These are phyloP conservation scores for Kitagawia praeruptora DNA, from an alignment of 129 eudicot species.

Conservation along the genomic window DNA sequence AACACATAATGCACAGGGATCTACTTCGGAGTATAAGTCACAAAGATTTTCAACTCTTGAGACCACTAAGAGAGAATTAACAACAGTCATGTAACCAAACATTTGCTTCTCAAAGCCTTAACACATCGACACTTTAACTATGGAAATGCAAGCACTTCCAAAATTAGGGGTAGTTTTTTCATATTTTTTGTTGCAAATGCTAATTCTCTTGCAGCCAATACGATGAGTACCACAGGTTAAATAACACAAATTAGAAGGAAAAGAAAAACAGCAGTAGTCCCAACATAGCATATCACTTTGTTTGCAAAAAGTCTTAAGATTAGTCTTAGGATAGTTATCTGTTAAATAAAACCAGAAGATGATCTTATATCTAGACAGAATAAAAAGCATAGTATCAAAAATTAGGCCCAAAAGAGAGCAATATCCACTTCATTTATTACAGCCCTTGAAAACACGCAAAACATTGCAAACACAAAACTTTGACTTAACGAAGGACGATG, in stretches of 20 bases:
- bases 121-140: background rate
- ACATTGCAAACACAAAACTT: background rate
- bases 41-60: background rate
- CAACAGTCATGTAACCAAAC: background rate
- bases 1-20: background rate
- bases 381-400: background rate
- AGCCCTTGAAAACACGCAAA: background rate
- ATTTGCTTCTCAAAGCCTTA: background rate
- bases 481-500: background rate
- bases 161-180: background rate
- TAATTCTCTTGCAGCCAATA: background rate
- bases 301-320: background rate
- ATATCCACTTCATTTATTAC: conserved; percentile 2
- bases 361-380: background rate
- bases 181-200: background rate
- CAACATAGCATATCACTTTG: background rate
- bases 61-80: background rate
- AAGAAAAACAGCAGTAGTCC: background rate
- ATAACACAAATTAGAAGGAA: background rate
- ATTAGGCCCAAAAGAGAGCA: background rate
- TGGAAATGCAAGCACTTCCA: background rate
- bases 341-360: background rate
- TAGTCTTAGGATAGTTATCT: background rate
- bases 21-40: background rate
- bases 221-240: background rate